A percentile compares a stretch with the other conserved stretches of the same genome.
Evolutionary conservation across 2,329 filamentous ascomycete species (phyloP).

Genomic region (Apiospora phragmitis): DNA sequence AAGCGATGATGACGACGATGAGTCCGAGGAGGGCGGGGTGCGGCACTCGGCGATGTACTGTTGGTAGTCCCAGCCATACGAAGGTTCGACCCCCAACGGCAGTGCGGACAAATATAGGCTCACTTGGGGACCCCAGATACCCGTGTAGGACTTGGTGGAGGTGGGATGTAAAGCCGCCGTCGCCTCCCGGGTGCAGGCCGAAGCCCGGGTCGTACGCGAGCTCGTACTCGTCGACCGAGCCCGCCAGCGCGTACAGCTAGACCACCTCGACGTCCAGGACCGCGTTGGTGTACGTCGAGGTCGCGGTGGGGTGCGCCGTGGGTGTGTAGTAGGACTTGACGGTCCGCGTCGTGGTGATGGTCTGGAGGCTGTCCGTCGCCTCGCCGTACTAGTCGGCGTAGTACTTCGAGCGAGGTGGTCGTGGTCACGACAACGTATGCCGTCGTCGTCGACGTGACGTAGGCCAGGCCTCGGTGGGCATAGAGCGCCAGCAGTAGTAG

Average conservation of each 20-base stretch:
- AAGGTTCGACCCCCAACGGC: not conserved
- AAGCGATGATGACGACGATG: not conserved
- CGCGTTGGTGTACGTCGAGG: constrained; percentile 3
- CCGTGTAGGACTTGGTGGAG: not conserved
- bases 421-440: not conserved
- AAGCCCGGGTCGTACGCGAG: not conserved
- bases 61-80: not conserved
- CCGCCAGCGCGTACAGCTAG: not conserved
- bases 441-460: not conserved
- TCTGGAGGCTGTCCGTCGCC: too few species aligned
- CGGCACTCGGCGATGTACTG: not conserved
- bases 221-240: not conserved
- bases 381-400: not conserved
- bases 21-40: not conserved
- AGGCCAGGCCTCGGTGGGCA: not conserved
- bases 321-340: not conserved
- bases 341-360: not conserved
- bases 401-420: not conserved
- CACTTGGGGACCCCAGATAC: not conserved
- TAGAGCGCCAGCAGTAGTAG: not conserved
- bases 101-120: not conserved
- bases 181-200: not conserved
- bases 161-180: not conserved
- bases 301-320: not conserved
- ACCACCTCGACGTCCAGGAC: not conserved